phyloP scores from a whole-genome alignment of 2,329 filamentous ascomycete species.

The Pseudocercospora vitis region DNA sequence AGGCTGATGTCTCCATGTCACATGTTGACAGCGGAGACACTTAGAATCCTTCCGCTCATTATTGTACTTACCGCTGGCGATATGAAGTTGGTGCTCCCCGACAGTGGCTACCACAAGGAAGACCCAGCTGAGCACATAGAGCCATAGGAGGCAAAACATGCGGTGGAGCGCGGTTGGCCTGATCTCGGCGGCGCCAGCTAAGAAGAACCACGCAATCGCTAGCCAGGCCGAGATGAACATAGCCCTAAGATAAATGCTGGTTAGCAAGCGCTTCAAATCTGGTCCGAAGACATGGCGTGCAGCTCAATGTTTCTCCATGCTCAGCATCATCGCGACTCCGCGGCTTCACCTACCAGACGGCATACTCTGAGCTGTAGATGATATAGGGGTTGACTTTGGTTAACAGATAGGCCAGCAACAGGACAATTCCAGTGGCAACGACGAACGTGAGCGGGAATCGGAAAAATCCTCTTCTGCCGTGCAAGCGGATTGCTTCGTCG shows the following conservation, averaged over 20 bases:
- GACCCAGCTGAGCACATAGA: constrained; percentile 73
- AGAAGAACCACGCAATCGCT: constrained; percentile 77
- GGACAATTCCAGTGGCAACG: constrained; percentile 65
- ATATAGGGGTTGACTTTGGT: constrained; percentile 85
- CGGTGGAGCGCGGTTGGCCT: constrained; percentile 85
- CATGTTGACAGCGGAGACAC: no score
- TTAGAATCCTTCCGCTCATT: no score
- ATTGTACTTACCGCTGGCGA: no score
- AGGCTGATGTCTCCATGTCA: no score
- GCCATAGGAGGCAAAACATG: constrained; percentile 78
- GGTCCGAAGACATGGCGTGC: no score
- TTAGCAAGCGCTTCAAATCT: no score
- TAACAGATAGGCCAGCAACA: constrained; percentile 72
- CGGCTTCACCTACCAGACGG: constrained; percentile 62
- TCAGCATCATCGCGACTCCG: no score
- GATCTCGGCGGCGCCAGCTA: constrained; percentile 73
- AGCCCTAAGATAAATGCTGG: constrained; percentile 52
- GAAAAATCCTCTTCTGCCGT: constrained; percentile 79
- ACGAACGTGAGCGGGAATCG: constrained; percentile 76
- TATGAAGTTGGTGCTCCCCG: constrained; percentile 69
- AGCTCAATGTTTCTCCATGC: no score
- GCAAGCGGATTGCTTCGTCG: constrained; percentile 61
- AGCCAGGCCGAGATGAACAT: constrained; percentile 84
- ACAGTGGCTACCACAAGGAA: constrained; percentile 71
- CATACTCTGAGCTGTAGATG: constrained; percentile 83